phyloP scores from a whole-genome alignment of 2,329 filamentous ascomycete species.

The Microdochium nivale region DNA sequence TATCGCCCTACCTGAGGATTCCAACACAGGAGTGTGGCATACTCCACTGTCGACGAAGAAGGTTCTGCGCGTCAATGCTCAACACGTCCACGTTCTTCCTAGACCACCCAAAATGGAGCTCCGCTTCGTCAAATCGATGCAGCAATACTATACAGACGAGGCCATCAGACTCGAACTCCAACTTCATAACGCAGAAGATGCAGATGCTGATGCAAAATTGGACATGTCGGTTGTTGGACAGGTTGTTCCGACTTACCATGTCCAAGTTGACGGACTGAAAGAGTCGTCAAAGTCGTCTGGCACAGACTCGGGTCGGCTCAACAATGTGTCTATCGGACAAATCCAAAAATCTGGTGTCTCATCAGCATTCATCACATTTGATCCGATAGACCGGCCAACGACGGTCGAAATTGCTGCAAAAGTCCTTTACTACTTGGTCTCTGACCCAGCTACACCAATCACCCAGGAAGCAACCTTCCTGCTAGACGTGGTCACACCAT shows the following conservation, averaged over 20 bases:
- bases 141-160: constrained; percentile 84
- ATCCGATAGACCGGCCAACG: constrained; percentile 39
- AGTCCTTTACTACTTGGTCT: constrained; percentile 68
- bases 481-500: constrained; percentile 69
- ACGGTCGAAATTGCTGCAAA: constrained; percentile 63
- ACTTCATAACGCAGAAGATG: constrained; percentile 75
- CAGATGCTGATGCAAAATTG: constrained; percentile 63
- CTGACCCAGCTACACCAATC: constrained; percentile 74
- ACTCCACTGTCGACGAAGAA: constrained; percentile 32
- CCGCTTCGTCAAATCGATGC: constrained; percentile 48
- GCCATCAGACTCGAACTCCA: constrained; percentile 58
- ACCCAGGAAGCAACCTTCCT: constrained; percentile 63
- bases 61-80: constrained; percentile 38
- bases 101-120: constrained; percentile 90
- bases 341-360: constrained; percentile 36
- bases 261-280: constrained; percentile 26
- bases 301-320: constrained; percentile 32
- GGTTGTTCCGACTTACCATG: constrained; percentile 34
- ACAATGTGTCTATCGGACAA: constrained; percentile 33
- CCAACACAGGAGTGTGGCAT: constrained; percentile 40
- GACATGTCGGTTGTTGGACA: constrained; percentile 60
- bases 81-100: constrained; percentile 65
- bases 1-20: constrained; percentile 39
- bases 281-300: constrained; percentile 21
- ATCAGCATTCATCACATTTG: constrained; percentile 38